Base-by-base conservation (phyloP, 2,329 filamentous ascomycete genomes). In the Ophiostoma australiae region DNA sequence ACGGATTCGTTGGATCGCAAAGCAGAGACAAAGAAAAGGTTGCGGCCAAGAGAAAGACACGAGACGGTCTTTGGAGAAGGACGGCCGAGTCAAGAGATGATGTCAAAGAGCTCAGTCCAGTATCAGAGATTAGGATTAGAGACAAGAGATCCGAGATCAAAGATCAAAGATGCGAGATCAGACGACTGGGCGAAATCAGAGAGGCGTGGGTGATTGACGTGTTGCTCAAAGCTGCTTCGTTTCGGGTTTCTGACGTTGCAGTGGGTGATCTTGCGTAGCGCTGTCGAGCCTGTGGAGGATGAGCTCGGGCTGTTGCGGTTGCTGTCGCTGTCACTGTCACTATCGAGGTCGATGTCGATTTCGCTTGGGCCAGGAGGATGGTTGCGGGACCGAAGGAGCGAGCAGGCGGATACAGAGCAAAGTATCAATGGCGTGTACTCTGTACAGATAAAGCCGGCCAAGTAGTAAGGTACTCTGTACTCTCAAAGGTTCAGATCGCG, bases 321-420 rank as follows among this genome's bases (percentile, higher is more conserved):
- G 52, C 52, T 58, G 41, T 44, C 41, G 41, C 41, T 44, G 44
- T 41, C 39, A 31, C 52, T 58, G 44, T 48, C 44, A n/a, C 44
- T 48, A 31, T 31, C 27, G 27, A 31, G 3, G 27, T 31, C 27
- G 27, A 31, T 31, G 44, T 31, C 58, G 31, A 27, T 63, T 11
- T 63, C 58, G 58, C 27, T 63, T 63, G 58, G 31, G 17, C 31
- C 31, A n/a, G 58, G 33, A 65, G 31, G 33, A 23, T 37, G 61
- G 17, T n/a, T 65, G 61, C 61, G 61, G 61, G 61, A 20, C 61
- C 61, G 33, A 65, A 65, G 61, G 61, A 65, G 33, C 61, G 61
- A 37, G 61, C 17, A 35, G 61, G 33, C 7, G 10, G 33, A 37
- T 65, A 65, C 33, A 23, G 58, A 63, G 58, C 15, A 31, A 6